Percentiles rank a stretch among this genome's conserved stretches.
Evolutionary conservation across 1,284 basidiomycete species (phyloP).

Genomic region (Rhodotorula mucilaginosa): DNA sequence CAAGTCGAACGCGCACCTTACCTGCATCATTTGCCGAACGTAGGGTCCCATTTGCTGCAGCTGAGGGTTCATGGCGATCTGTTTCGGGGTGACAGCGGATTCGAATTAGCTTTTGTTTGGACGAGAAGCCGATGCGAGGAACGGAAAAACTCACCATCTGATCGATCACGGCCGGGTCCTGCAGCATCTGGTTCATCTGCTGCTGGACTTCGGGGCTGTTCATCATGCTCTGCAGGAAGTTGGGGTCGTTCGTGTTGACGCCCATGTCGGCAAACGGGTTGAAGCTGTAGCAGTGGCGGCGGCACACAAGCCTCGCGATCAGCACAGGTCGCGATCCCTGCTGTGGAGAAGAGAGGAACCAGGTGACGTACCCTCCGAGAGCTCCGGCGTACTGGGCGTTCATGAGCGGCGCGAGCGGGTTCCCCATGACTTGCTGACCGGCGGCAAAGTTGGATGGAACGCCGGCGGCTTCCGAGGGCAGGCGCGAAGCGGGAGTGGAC

Average conservation of each 20-base stretch:
- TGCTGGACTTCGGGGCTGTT: constrained; percentile 74
- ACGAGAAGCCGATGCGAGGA: background rate
- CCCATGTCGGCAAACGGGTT: constrained; percentile 87
- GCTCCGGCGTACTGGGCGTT: constrained; percentile 46
- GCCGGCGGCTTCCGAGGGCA: constrained; percentile 62
- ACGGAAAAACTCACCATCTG: constrained; percentile 51
- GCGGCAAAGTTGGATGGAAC: constrained; percentile 60
- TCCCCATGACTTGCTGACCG: constrained; percentile 47
- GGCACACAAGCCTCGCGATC: background rate
- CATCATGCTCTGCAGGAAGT: constrained; percentile 77
- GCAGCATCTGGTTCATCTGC: constrained; percentile 72
- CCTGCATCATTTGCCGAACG: constrained; percentile 70
- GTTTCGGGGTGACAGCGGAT: background rate
- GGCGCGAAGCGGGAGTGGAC: constrained; percentile 29
- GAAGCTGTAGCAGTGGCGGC: constrained; percentile 57
- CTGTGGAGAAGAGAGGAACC: background rate
- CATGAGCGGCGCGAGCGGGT: constrained; percentile 49
- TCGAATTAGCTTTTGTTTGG: background rate
- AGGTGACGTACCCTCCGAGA: constrained; percentile 18
- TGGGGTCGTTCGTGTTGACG: constrained; percentile 63
- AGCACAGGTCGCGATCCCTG: background rate
- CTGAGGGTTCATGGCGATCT: constrained; percentile 74
- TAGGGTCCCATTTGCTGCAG: constrained; percentile 74
- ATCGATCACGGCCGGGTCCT: constrained; percentile 76
- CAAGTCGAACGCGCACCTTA: background rate